Base-by-base conservation (phyloP, 495 filamentous ascomycete species). In the Chaetomium cochliodes region DNA sequence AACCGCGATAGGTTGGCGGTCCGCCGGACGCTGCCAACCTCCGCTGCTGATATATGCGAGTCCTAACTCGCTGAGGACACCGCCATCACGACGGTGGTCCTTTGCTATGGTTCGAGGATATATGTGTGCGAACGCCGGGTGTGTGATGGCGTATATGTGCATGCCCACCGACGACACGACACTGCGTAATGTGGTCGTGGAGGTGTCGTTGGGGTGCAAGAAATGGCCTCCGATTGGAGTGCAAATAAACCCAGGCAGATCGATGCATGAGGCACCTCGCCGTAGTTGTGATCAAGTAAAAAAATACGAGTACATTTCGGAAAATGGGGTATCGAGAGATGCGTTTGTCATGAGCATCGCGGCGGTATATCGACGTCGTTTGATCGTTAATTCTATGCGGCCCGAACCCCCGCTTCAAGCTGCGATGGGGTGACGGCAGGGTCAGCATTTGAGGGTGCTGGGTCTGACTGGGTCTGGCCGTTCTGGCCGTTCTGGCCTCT, bases 351-450 rank as follows among this genome's bases (percentile, higher is more conserved):
- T 44, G 13, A 44, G 13, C 41, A 44, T 44, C 13, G 3, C 64
- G 58, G 42, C 33, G 25, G 57, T 26, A 61, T 44, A 30, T 3
- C 47, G 58, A 46, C 16, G 26, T 42, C 22, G 33, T 26, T 47
- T 52, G 5, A 23, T 13, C 20, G n/a, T 20, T 37, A 55, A 26
- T 49, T 61, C 30, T 44, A 49, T 33, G 23, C 58, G 44, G 47
- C 39, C 67, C 50, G 64, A 13, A 68, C 62, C 26, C 73, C 76
- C 12, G 76, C 70, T 60, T 78, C 76, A 4, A 78, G 71, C 42
- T 76, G 70, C 5, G 76, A 76, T 3, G 75, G 75, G 3, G 76
- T 73, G 12, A 74, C 68, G 5, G 61, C 22, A 0, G 58, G 56
- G 59, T 67, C 68, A 42, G 67, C 57, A 8, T 65, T 68, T 7